Evolutionary conservation across 2,329 filamentous ascomycete genomes (phyloP).

Genomic region (Xylaria sp.): DNA sequence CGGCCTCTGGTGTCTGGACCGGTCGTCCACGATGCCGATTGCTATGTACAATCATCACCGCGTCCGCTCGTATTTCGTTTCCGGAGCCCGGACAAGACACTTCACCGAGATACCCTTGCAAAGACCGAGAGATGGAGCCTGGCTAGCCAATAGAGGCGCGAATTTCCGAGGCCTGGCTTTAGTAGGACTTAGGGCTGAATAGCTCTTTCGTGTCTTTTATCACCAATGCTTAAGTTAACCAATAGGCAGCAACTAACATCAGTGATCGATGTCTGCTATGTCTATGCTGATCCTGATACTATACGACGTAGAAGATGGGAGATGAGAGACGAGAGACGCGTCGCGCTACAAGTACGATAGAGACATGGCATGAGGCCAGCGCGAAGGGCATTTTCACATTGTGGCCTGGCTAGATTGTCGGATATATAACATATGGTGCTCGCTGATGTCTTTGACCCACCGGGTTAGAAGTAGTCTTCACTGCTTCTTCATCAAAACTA

Average conservation of each 20-base stretch:
- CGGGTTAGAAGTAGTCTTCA: not conserved
- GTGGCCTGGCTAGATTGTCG: not conserved
- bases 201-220: not conserved
- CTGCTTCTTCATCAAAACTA: not conserved
- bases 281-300: not conserved
- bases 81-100: conserved; percentile 9
- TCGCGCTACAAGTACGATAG: not conserved
- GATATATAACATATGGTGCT: conserved; percentile 1
- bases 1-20: not conserved
- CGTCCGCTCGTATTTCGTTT: conserved; percentile 25
- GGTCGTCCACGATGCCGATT: not conserved
- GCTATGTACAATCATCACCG: not conserved
- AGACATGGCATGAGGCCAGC: not conserved
- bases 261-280: not conserved
- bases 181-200: not conserved
- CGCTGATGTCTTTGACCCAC: not conserved
- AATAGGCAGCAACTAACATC: conserved; percentile 17
- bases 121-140: not conserved
- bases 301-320: not conserved
- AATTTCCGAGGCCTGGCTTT: not conserved
- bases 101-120: not conserved
- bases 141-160: conserved; percentile 15
- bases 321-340: not conserved
- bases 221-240: not conserved
- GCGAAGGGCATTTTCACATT: not conserved